Percentiles rank a stretch among this genome's conserved stretches.
Conservation (phyloP, 1,284 basidiomycete species). For the Leccinum variabile region DNA sequence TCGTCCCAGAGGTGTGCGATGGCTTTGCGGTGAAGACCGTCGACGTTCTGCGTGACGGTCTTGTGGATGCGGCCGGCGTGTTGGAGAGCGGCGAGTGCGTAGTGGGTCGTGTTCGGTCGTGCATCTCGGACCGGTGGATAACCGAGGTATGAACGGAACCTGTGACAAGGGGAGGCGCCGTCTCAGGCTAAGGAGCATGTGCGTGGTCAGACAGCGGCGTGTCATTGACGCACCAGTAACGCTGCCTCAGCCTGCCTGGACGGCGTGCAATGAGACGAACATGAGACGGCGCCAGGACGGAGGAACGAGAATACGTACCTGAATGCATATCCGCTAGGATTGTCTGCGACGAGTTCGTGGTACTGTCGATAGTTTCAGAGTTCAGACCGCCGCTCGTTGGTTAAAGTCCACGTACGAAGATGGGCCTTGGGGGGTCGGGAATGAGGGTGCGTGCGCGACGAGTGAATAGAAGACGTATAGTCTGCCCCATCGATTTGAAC, state of each 20-base stretch:
- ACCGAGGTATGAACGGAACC: conserved; percentile 62
- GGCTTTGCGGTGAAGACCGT: conserved; percentile 85
- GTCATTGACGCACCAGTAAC: conserved; percentile 63
- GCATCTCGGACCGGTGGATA: too few species aligned
- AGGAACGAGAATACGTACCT: conserved; percentile 43
- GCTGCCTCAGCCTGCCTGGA: conserved; percentile 47
- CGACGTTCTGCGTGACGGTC: conserved; percentile 92
- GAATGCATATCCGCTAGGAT: conserved; percentile 63
- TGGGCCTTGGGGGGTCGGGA: conserved; percentile 44
- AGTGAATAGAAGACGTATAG: conserved; percentile 36
- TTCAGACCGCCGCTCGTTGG: not conserved
- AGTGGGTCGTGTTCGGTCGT: conserved; percentile 84
- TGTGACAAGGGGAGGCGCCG: conserved; percentile 26
- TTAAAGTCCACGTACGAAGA: conserved; percentile 42
- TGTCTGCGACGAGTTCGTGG: conserved; percentile 77
- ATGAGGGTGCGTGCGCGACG: not conserved
- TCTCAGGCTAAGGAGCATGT: not conserved
- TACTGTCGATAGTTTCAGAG: conserved; percentile 48
- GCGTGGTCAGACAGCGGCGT: not conserved
- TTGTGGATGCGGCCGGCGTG: conserved; percentile 59
- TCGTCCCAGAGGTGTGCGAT: conserved; percentile 42
- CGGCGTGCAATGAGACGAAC: not conserved
- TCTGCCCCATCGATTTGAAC: too few species aligned
- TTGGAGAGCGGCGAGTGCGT: conserved; percentile 80
- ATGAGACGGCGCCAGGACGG: conserved; percentile 9